Evolutionary conservation across 2,329 filamentous ascomycete species (phyloP), one percentile per base, ranked within the genome.

Genomic region (Colletotrichum neosansevieriae): DNA sequence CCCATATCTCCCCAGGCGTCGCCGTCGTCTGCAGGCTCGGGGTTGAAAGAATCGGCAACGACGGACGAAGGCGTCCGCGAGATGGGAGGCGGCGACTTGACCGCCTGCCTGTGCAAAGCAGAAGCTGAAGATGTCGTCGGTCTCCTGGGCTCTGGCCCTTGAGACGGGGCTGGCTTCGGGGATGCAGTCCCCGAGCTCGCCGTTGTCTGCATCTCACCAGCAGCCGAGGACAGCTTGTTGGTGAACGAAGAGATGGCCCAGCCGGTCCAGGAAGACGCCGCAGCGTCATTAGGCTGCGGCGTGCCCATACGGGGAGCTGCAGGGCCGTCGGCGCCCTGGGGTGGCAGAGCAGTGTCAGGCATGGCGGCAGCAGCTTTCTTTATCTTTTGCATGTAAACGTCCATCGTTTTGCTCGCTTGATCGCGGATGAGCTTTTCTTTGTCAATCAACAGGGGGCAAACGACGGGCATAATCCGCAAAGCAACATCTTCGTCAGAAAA

Each of bases 221-320:
- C 92, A 0, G 94, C 94, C 0, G 92, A 82, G 2, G 93, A 91
- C 12, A 98, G 79, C 75, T 97, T 98, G 80, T 98, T 98, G 2
- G 96, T 98, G 77, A 99, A 99, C 1, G 94, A 98, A 0, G 96
- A 98, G 62, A 99, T 98, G 1, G 96, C 96, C 96, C 96, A 99
- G 12, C 96, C 96, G 1, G 96, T 89, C 96, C 96, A 98, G 4
- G 86, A 85, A 3, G 90, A 89, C 21, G 86, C 83, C 61, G 91
- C 86, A 44, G 86, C 88, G 51, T 81, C 79, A 69, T 75, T 79
- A 2, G 86, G 82, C 69, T 94, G 92, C 1, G 94, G 91, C 1
- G 92, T 96, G 70, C 91, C 90, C 85, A 97, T 96, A 38, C 93
- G 88, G 1, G 93, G 91, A 1, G 87, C 85, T 19, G 80, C 82